Evolutionary conservation across 768 basidiomycete species (phyloP).

Genomic region (Kwoniella dejecticola): DNA sequence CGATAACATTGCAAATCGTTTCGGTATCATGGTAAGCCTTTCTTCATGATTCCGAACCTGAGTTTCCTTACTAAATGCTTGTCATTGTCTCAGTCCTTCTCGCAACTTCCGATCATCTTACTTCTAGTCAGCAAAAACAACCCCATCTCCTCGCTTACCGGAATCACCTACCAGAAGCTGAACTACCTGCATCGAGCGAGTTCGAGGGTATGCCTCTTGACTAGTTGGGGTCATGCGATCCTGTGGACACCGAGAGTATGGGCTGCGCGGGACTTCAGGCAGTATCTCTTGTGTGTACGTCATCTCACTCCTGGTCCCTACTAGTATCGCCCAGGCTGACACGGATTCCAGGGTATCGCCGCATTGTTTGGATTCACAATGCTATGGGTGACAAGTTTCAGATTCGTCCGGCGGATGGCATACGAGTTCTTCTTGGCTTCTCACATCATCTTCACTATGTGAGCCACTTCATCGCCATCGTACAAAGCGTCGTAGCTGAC

Average conservation of each 20-base stretch:
- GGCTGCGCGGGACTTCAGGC: slow-evolving; percentile 5
- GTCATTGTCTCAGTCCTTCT: slow-evolving; percentile 29
- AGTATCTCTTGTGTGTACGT: slow-evolving; percentile 38
- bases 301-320: not conserved
- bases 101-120: slow-evolving; percentile 63
- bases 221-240: slow-evolving; percentile 41
- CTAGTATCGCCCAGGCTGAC: not conserved
- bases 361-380: slow-evolving; percentile 38
- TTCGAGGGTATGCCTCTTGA: slow-evolving; percentile 42
- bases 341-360: slow-evolving; percentile 28
- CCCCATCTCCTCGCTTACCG: slow-evolving; percentile 62
- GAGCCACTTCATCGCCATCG: not conserved
- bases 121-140: slow-evolving; percentile 68
- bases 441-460: slow-evolving; percentile 53
- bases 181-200: slow-evolving; percentile 56
- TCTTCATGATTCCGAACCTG: too few species aligned
- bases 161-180: slow-evolving; percentile 63
- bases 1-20: slow-evolving; percentile 18
- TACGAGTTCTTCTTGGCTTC: slow-evolving; percentile 55
- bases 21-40: slow-evolving; percentile 32
- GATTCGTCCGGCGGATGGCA: slow-evolving; percentile 39
- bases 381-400: slow-evolving; percentile 41
- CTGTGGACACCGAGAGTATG: slow-evolving; percentile 30
- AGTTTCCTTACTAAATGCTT: too few species aligned
- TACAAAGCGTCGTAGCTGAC: not conserved